Base-by-base conservation (phyloP, 2,329 filamentous ascomycete species). In the Venturia pyrina region DNA sequence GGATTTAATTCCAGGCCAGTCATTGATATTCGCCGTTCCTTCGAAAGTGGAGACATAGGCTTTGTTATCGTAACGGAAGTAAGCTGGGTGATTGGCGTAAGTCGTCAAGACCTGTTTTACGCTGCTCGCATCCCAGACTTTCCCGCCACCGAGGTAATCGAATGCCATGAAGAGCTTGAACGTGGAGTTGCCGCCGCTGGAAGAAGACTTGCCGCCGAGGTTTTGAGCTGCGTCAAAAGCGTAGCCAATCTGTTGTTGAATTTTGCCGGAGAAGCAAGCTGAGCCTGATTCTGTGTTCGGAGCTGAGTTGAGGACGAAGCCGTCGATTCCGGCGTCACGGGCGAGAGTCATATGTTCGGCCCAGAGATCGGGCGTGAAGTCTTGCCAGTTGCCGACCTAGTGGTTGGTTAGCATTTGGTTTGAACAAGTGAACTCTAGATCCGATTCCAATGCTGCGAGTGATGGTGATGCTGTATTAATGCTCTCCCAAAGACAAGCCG, bases 21-120 rank as follows among this genome's bases (percentile, higher is more conserved):
- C 80, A 4, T 71, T 69, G 4, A 74, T 74, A 11, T 74, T 75
- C 19, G 73, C 70, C 3, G 77, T 68, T 1, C 81, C 81, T 69
- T 83, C 76, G 69, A 85, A 85, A 0, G 82, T 84, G 0, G 83
- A 85, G 1, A 80, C 83, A 66, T 85, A 82, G 3, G 80, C 74
- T 67, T 81, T 80, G 61, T 74, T 74, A 46, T 83, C 78, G 46
- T 83, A 78, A 61, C 74, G 75, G 46, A 84, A 79, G 69, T 85
- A 81, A 0, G 78, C 80, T 0, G 78, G 71, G 1, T 73, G 72
- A 24, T 70, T 71, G 2, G 74, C 78, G 66, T 82, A 85, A 66
- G 79, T 56, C 34, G 44, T 62, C 2, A 66, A 17, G 19, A 50
- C 41, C 19, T 48, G 28, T 6, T 32, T 63, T 6, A 66, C 64